Evolutionary conservation across 148 eudicot species (phyloP).

Genomic region (Camellia japonica): DNA sequence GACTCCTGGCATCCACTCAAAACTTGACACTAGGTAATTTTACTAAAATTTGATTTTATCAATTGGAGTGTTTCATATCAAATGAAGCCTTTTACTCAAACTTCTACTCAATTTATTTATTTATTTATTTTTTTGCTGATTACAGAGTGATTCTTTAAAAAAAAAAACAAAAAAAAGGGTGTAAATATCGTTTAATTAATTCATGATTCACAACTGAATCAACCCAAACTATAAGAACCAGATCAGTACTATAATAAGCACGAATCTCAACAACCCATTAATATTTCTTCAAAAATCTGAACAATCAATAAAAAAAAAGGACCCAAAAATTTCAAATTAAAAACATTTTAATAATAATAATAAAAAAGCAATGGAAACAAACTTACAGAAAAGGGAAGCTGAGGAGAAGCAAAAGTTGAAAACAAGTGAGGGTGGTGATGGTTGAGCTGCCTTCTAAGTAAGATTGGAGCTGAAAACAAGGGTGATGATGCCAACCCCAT

Average conservation of each 20-base stretch:
- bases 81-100: not conserved
- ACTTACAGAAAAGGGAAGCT: slow-evolving; percentile 43
- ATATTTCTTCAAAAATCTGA: slow-evolving; percentile 1
- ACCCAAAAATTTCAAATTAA: not conserved
- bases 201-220: not conserved
- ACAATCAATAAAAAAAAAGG: not conserved
- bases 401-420: slow-evolving; percentile 23
- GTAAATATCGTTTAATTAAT: not conserved
- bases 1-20: no score
- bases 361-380: not conserved
- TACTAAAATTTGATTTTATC: not conserved
- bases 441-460: not conserved
- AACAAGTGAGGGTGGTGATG: slow-evolving; percentile 5
- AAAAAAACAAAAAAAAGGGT: no score
- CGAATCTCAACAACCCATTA: not conserved
- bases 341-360: not conserved
- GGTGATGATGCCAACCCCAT: slow-evolving; percentile 44
- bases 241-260: not conserved
- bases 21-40: not conserved
- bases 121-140: not conserved
- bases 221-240: not conserved
- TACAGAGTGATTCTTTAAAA: not conserved
- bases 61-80: not conserved
- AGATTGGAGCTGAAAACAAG: slow-evolving; percentile 12
- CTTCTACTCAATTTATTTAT: not conserved